Base-by-base conservation (phyloP, 179 eudicot species). In the Silene noctiflora region DNA sequence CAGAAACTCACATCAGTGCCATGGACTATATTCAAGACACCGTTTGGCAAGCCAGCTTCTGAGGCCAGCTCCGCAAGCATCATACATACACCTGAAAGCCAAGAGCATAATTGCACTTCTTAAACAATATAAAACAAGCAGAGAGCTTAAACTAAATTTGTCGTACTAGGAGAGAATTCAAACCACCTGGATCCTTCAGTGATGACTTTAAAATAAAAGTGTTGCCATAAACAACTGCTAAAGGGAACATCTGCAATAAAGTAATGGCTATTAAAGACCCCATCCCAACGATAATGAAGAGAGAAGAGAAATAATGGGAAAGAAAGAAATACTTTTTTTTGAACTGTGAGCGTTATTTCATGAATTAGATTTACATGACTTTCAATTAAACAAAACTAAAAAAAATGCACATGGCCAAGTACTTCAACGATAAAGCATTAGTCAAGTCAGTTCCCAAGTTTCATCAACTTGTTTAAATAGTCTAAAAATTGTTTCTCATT, bases 21-120 rank as follows among this genome's bases (percentile, higher is more conserved):
- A 81, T 93, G 97, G 56, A 93, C 92, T 71, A 91, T 86, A 81
- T 91, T 93, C 75, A 91, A 81, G 73, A 93, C 93, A 73, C 98
- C 98, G 71, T 84, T 78, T 12, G 97, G 98, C 31, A 93, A 82
- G 78, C 98, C 98, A 82, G 97, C 98, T 85, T 90, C 98, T 84
- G 75, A 69, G 8, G 91, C 95, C 81, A 93, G 78, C 76, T 91
- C 98, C 4, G 93, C 98, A 69, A 93, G 93, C 74, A 89, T 83
- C 83, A 89, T 84, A 27, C 93, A 87, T 39, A 95, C 90, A 64
- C 97, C 97, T 93, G 80, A 76, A 74, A 77, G 79, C 11, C 61
- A 79, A 42, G 55, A 31, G 55, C 74, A 79, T 29, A 21, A 74
- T 22, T 76, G 53, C 55, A 63, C 19, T 33, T 11, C 55, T 35